These are phyloP conservation scores for Xylariales sp. DNA, from an alignment of 2,329 filamentous ascomycete species.

Conservation along the genomic window DNA sequence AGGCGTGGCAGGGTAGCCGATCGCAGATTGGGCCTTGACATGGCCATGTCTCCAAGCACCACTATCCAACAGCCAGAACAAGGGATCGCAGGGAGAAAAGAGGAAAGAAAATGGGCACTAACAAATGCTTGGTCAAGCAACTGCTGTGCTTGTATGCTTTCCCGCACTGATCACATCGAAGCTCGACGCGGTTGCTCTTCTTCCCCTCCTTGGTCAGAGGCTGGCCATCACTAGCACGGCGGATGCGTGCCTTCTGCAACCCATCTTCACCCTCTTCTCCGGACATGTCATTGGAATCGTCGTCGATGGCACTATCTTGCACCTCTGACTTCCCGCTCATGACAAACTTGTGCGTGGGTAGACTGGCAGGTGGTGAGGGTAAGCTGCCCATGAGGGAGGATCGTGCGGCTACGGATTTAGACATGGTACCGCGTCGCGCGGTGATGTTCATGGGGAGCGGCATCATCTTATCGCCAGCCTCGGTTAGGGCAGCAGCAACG, in stretches of 20 bases:
- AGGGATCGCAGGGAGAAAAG: slow-evolving; percentile 27
- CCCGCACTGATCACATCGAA: slow-evolving; percentile 96
- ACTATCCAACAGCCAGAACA: slow-evolving; percentile 21
- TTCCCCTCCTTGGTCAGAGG: slow-evolving; percentile 74
- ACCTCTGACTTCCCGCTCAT: slow-evolving; percentile 43
- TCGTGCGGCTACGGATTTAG: slow-evolving; percentile 55
- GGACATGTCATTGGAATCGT: slow-evolving; percentile 58
- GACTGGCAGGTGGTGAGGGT: slow-evolving; percentile 63
- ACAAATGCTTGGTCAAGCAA: slow-evolving; percentile 99
- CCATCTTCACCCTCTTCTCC: slow-evolving; percentile 48
- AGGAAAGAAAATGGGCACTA: slow-evolving; percentile 65
- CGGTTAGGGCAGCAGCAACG: slow-evolving; percentile 67
- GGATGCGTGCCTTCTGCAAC: slow-evolving; percentile 44
- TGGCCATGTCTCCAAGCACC: slow-evolving; percentile 16
- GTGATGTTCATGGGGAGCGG: slow-evolving; percentile 54
- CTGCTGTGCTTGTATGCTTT: slow-evolving; percentile 99
- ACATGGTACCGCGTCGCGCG: slow-evolving; percentile 63
- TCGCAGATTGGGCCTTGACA: no score
- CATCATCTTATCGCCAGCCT: slow-evolving; percentile 53
- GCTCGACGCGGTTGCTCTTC: slow-evolving; percentile 76
- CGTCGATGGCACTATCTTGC: slow-evolving; percentile 63
- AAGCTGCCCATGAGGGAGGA: slow-evolving; percentile 51
- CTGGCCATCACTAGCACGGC: slow-evolving; percentile 80
- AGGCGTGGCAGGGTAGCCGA: slow-evolving; percentile 18
- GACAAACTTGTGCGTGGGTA: slow-evolving; percentile 55